Percentiles rank a stretch among this genome's conserved stretches.
Evolutionary conservation across 2,329 filamentous ascomycete species (phyloP).

Genomic region (Emmonsia crescens): DNA sequence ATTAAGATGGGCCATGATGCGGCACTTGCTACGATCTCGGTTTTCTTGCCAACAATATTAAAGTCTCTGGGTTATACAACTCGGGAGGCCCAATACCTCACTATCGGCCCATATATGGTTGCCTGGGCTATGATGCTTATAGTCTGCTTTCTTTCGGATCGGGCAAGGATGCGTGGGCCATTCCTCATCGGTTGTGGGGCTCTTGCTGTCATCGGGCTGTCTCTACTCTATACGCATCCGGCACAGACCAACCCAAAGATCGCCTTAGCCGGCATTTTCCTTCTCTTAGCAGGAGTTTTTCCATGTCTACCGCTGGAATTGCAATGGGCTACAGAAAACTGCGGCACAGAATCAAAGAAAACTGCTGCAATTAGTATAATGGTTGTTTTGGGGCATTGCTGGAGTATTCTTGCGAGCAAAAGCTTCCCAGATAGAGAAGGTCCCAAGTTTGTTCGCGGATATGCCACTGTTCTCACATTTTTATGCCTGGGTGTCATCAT

Average conservation of each 20-base stretch:
- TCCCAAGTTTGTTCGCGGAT: constrained; percentile 8
- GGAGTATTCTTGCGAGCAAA: constrained; percentile 14
- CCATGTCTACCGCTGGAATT: constrained; percentile 11
- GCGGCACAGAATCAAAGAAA: constrained; percentile 12
- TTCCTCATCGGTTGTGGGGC: constrained; percentile 4
- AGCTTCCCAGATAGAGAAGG: constrained; percentile 10
- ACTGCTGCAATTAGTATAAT: constrained; percentile 11
- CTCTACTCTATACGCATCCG: constrained; percentile 7
- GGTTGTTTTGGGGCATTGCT: constrained; percentile 11
- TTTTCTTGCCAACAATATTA: constrained; percentile 16
- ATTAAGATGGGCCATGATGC: constrained; percentile 14
- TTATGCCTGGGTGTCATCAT: constrained; percentile 7
- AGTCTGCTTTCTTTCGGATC: constrained; percentile 18
- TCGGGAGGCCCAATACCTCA: constrained; percentile 21
- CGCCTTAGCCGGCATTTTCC: constrained; percentile 10
- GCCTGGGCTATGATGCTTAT: constrained; percentile 13
- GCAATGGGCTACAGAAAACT: constrained; percentile 13
- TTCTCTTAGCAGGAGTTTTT: constrained; percentile 11
- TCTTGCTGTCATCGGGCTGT: neutral
- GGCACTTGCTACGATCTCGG: neutral
- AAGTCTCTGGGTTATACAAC: constrained; percentile 18
- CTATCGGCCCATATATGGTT: constrained; percentile 19
- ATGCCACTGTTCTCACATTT: constrained; percentile 11
- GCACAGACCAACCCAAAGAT: constrained; percentile 9
- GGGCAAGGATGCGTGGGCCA: constrained; percentile 17